Evolutionary conservation across 2,329 filamentous ascomycete genomes (phyloP).

Genomic region (Penicillium sp.): DNA sequence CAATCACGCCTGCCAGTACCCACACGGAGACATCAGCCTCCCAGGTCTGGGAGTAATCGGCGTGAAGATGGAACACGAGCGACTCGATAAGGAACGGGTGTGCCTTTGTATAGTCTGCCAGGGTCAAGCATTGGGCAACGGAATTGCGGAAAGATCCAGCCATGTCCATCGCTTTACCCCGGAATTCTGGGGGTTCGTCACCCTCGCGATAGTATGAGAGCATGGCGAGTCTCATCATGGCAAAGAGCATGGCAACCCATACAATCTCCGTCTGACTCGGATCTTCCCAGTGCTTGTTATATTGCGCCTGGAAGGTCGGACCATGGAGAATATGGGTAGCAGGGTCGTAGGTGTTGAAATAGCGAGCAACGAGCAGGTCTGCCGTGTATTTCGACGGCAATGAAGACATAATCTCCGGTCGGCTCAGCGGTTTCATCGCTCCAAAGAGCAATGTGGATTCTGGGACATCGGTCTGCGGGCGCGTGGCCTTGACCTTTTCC

Average conservation of each 20-base stretch:
- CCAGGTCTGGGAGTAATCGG: slow-evolving; percentile 62
- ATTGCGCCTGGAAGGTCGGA: slow-evolving; percentile 81
- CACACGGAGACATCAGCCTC: slow-evolving; percentile 66
- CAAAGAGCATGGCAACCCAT: slow-evolving; percentile 66
- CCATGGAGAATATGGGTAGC: slow-evolving; percentile 74
- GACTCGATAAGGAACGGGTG: slow-evolving; percentile 65
- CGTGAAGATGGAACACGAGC: slow-evolving; percentile 64
- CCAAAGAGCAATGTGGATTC: slow-evolving; percentile 81
- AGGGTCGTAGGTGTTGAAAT: slow-evolving; percentile 81
- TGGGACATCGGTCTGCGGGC: slow-evolving; percentile 56
- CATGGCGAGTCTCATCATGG: slow-evolving; percentile 68
- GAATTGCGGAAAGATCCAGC: slow-evolving; percentile 53
- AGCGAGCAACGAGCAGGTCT: slow-evolving; percentile 83
- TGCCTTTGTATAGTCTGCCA: slow-evolving; percentile 68
- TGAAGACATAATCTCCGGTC: slow-evolving; percentile 75
- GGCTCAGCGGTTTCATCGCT: slow-evolving; percentile 68
- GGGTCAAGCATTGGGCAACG: slow-evolving; percentile 65
- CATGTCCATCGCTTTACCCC: slow-evolving; percentile 57
- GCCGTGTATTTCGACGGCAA: slow-evolving; percentile 81
- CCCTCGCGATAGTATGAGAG: slow-evolving; percentile 65
- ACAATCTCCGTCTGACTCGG: slow-evolving; percentile 61
- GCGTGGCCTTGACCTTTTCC: slow-evolving; percentile 72
- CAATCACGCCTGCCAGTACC: slow-evolving; percentile 63
- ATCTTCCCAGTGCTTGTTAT: slow-evolving; percentile 65
- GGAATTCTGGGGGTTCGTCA: slow-evolving; percentile 67